These are phyloP conservation scores for Smittium mucronatum DNA, from an alignment of 371 early-diverging fungal species.

Conservation along the genomic window DNA sequence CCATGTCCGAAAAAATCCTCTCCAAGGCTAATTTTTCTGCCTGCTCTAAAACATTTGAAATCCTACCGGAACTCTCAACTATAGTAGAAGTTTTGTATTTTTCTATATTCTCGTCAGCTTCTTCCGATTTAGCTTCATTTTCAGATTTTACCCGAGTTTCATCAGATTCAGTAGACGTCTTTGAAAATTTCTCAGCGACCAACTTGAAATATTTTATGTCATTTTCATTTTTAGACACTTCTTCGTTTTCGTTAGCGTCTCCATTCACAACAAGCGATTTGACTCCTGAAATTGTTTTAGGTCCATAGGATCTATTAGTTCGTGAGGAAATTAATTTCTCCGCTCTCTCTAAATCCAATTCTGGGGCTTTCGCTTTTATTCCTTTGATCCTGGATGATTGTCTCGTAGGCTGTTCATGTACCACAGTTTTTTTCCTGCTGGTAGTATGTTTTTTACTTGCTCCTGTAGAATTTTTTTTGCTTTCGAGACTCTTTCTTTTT, in stretches of 20 bases:
- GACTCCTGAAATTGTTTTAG: too few species aligned
- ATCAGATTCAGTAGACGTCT: neutral
- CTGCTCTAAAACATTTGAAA: conserved; percentile 1
- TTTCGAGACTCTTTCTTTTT: conserved; percentile 13
- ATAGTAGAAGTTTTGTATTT: neutral
- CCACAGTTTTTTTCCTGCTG: neutral
- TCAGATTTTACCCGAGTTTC: neutral
- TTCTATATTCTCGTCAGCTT: neutral
- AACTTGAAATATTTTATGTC: neutral
- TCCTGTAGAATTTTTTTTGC: neutral
- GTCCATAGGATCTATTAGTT: neutral
- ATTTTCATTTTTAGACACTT: neutral
- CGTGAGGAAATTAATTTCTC: neutral
- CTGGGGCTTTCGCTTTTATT: neutral
- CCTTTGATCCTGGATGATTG: conserved; percentile 2
- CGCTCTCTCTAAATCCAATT: neutral
- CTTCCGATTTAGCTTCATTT: neutral
- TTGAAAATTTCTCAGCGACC: neutral
- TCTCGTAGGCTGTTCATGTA: neutral
- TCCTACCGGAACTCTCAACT: neutral
- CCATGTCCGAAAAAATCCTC: conserved; percentile 16
- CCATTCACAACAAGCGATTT: conserved; percentile 1
- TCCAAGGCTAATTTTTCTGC: neutral
- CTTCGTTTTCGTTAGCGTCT: neutral
- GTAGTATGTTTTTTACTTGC: neutral